Evolutionary conservation across 1,284 basidiomycete species (phyloP), one percentile per base, ranked within the genome.

Genomic region (Heliocybe sulcata): DNA sequence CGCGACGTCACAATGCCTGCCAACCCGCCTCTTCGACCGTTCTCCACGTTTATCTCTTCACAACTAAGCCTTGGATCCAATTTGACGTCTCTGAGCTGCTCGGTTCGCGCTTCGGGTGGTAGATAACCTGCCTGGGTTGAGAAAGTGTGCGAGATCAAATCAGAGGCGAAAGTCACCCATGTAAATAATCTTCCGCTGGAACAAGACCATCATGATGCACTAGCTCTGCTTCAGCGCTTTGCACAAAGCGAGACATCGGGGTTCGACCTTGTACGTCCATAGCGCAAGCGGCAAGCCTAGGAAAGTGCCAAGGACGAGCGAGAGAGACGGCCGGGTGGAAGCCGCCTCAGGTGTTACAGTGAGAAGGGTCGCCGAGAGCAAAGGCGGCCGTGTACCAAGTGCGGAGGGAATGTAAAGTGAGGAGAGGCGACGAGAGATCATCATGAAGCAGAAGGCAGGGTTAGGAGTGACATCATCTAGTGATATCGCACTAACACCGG

Each of bases 151-250:
- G 51, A 11, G 12, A 51, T 26, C n/a, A 45, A 8, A 10, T 25
- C 48, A 54, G 45, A 3, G 45, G 12, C 20, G 0, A 27, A 16
- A 65, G 62, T 20, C 56, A 75, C 76, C 72, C 73, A 81, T 77
- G 64, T 81, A 79, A 11, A 81, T 78, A 29, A 80, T 72, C 55
- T 73, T 76, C 3, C 77, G 67, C 58, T 80, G 78, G 54, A 81
- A 79, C 0, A 77, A 9, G 8, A 78, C 65, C 65, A 81, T 69
- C 69, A 79, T 73, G 1, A 74, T 42, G 58, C 75, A 78, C 77
- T 80, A 57, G 23, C 26, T 52, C 11, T 31, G 6, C 29, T 31
- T 31, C 29, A 31, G 29, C 12, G 29, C 29, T 12, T 31, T 31
- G 6, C 29, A 6, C 4, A 6, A 31, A 31, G 12, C 29, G 29